Percentiles rank a stretch among this genome's conserved stretches.
Evolutionary conservation across 805 yeast genomes (phyloP).

Genomic region (Torulaspora delbrueckii): DNA sequence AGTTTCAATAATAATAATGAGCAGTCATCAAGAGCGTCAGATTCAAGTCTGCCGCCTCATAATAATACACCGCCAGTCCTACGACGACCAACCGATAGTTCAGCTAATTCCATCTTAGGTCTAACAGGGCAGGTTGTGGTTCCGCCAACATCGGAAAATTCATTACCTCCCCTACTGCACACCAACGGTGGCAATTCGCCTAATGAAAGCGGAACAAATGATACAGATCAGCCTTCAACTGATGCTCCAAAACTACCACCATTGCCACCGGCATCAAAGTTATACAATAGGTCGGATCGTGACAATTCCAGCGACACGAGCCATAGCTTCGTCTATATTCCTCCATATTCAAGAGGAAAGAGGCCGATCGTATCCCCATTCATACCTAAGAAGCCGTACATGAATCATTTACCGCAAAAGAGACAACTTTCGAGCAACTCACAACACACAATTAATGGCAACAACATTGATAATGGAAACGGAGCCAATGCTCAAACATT

Average conservation of each 20-base stretch:
- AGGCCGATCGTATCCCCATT: conserved; percentile 30
- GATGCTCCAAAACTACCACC: conserved; percentile 15
- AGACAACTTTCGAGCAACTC: conserved; percentile 17
- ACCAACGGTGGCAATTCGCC: background rate
- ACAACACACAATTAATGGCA: background rate
- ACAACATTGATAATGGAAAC: background rate
- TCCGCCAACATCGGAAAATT: background rate
- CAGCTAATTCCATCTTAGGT: conserved; percentile 11
- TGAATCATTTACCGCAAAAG: conserved; percentile 28
- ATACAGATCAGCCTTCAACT: background rate
- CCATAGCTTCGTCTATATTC: background rate
- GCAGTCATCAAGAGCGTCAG: background rate
- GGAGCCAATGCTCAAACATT: background rate
- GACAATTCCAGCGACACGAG: background rate
- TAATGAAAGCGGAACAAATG: background rate
- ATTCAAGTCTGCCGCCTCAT: background rate
- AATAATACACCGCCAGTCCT: background rate
- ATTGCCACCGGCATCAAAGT: conserved; percentile 1
- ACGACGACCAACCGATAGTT: conserved; percentile 6
- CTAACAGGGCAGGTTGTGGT: conserved; percentile 12
- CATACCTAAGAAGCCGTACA: conserved; percentile 31
- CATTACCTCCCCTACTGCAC: conserved; percentile 14
- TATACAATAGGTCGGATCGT: background rate
- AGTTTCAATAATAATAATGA: background rate
- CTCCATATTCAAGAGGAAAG: conserved; percentile 13